These are phyloP conservation scores for Trichaptum fuscoviolaceum DNA, from an alignment of 768 basidiomycete genomes.

Conservation along the genomic window DNA sequence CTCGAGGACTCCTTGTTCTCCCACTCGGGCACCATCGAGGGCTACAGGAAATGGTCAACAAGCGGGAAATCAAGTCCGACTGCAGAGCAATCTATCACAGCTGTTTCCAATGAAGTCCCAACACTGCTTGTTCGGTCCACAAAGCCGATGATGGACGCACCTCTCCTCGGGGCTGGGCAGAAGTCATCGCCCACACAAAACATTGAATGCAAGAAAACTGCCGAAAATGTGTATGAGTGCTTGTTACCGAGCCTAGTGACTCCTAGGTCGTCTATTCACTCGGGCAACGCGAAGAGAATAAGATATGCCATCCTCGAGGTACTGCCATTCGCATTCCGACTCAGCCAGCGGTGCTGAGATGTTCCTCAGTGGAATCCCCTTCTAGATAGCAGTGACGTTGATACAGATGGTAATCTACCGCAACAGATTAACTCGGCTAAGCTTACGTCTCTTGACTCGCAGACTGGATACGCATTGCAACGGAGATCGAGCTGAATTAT, in stretches of 20 bases:
- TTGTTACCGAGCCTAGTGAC: conserved; percentile 74
- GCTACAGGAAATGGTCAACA: conserved; percentile 71
- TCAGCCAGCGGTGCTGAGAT: neutral
- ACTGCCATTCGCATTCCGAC: conserved; percentile 9
- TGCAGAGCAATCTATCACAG: conserved; percentile 18
- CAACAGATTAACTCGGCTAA: conserved; percentile 6
- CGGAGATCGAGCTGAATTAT: conserved; percentile 93
- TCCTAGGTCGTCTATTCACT: conserved; percentile 59
- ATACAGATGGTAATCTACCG: conserved; percentile 54
- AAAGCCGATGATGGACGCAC: conserved; percentile 52
- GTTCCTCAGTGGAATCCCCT: conserved; percentile 71
- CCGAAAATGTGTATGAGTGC: conserved; percentile 67
- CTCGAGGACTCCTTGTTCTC: conserved; percentile 82
- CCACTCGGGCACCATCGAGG: conserved; percentile 69
- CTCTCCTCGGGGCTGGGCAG: conserved; percentile 28
- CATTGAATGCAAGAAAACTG: conserved; percentile 38
- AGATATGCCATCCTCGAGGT: conserved; percentile 86
- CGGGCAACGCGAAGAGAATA: conserved; percentile 64
- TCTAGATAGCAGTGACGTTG: conserved; percentile 86
- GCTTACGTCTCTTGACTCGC: conserved; percentile 10
- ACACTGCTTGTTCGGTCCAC: conserved; percentile 57
- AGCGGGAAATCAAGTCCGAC: conserved; percentile 55
- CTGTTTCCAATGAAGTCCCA: conserved; percentile 12
- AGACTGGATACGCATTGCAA: conserved; percentile 91
- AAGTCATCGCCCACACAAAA: conserved; percentile 22